Percentiles rank a stretch among this genome's conserved stretches.
These are phyloP conservation scores for Chlorella sp. DNA, from an alignment of 139 green algal genomes.

Conservation along the genomic window DNA sequence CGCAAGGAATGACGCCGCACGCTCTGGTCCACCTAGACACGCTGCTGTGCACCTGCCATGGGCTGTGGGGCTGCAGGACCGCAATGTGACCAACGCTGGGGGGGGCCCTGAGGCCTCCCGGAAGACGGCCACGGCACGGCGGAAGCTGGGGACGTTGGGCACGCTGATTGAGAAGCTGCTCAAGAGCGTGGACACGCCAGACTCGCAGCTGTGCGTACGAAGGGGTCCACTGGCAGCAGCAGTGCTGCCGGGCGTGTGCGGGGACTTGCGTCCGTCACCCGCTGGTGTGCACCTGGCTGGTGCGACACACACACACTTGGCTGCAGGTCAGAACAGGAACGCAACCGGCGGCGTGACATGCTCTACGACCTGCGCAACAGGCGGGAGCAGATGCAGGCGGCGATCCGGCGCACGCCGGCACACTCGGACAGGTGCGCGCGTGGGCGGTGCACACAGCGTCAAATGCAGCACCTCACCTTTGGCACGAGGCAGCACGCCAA, in stretches of 20 bases:
- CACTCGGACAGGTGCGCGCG: constrained; percentile 39
- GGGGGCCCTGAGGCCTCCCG: constrained; percentile 69
- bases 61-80: not conserved
- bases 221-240: too few species aligned
- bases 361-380: constrained; percentile 53
- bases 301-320: too few species aligned
- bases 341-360: constrained; percentile 70
- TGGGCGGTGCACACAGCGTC: too few species aligned
- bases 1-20: too few species aligned
- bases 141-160: constrained; percentile 74
- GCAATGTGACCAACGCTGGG: not conserved
- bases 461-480: too few species aligned
- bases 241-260: too few species aligned
- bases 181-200: constrained; percentile 46
- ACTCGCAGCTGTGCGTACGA: constrained; percentile 48
- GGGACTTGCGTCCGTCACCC: too few species aligned
- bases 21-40: not conserved
- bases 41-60: not conserved
- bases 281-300: too few species aligned
- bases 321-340: constrained; percentile 75
- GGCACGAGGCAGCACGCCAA: not conserved
- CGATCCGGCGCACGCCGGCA: constrained; percentile 49
- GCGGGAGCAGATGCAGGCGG: constrained; percentile 71
- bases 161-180: constrained; percentile 56
- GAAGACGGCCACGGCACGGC: constrained; percentile 66